A percentile compares a stretch with the other conserved stretches of the same genome.
Evolutionary conservation across 2,329 filamentous ascomycete genomes (phyloP).

Genomic region (Trichophyton simii): DNA sequence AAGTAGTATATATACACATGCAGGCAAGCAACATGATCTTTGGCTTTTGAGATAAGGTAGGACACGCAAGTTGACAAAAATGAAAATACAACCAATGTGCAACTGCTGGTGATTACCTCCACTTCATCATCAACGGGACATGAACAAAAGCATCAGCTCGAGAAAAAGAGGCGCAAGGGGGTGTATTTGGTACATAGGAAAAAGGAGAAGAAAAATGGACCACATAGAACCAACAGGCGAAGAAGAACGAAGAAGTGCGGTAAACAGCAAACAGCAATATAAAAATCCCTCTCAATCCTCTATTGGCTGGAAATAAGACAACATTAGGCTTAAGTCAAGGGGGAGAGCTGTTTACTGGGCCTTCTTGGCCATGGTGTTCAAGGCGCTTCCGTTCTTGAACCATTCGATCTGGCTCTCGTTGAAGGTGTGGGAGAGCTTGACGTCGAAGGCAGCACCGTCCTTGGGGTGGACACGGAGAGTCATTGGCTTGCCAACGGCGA

Average conservation of each 20-base stretch:
- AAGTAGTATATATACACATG: slow-evolving; percentile 1
- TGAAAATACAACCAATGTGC: not conserved
- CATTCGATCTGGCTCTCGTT: slow-evolving; percentile 96
- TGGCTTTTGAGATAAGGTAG: not conserved
- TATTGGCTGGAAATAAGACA: not conserved
- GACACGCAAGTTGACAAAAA: not conserved
- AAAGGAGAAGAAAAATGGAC: not conserved
- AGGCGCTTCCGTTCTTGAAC: slow-evolving; percentile 95
- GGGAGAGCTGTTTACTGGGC: slow-evolving; percentile 7
- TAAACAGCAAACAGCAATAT: not conserved
- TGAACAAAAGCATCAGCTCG: not conserved
- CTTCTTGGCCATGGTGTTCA: slow-evolving; percentile 95
- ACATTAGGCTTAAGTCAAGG: not conserved
- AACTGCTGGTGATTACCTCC: not conserved
- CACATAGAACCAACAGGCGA: not conserved
- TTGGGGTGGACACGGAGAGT: slow-evolving; percentile 87
- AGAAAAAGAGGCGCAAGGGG: not conserved
- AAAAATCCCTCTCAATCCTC: not conserved
- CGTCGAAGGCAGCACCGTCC: slow-evolving; percentile 70
- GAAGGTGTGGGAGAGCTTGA: slow-evolving; percentile 88
- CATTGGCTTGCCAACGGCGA: slow-evolving; percentile 84
- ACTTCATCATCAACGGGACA: not conserved
- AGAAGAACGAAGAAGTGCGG: not conserved
- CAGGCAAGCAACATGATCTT: not conserved
- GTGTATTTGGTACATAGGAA: not conserved